These are phyloP conservation scores for Amphibolis antarctica DNA, from an alignment of 106 monocot species.

Conservation along the genomic window DNA sequence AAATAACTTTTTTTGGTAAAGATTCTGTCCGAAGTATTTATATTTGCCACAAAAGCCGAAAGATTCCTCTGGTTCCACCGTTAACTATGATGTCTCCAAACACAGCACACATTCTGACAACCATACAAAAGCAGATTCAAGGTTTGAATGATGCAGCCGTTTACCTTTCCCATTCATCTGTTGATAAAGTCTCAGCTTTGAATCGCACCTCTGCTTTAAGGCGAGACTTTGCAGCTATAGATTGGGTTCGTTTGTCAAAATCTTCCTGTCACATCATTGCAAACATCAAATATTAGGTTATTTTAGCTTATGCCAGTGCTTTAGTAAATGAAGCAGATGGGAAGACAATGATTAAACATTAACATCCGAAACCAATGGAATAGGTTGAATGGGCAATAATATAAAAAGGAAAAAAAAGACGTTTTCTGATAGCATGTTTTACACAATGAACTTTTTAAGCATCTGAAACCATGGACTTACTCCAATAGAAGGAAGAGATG, in stretches of 20 bases:
- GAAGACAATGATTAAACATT: no score
- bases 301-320: not conserved
- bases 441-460: not conserved
- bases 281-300: not conserved
- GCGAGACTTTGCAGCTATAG: slow-evolving; percentile 75
- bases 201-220: slow-evolving; percentile 85
- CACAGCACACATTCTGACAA: not conserved
- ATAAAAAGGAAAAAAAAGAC: not conserved
- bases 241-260: slow-evolving; percentile 77
- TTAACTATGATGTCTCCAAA: no score
- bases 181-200: slow-evolving; percentile 83
- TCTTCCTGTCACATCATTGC: slow-evolving; percentile 49
- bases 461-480: slow-evolving; percentile 21
- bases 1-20: no score
- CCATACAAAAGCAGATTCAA: not conserved
- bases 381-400: no score
- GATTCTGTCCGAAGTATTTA: no score
- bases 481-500: slow-evolving; percentile 81
- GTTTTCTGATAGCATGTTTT: not conserved
- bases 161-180: slow-evolving; percentile 94
- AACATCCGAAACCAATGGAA: no score
- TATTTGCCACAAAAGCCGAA: no score
- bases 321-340: not conserved
- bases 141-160: not conserved
- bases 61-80: no score